Percentiles rank a stretch among this genome's conserved stretches.
These are phyloP conservation scores for Globisporangium acanthophoron DNA, from an alignment of 352 stramenopile species.

Conservation along the genomic window DNA sequence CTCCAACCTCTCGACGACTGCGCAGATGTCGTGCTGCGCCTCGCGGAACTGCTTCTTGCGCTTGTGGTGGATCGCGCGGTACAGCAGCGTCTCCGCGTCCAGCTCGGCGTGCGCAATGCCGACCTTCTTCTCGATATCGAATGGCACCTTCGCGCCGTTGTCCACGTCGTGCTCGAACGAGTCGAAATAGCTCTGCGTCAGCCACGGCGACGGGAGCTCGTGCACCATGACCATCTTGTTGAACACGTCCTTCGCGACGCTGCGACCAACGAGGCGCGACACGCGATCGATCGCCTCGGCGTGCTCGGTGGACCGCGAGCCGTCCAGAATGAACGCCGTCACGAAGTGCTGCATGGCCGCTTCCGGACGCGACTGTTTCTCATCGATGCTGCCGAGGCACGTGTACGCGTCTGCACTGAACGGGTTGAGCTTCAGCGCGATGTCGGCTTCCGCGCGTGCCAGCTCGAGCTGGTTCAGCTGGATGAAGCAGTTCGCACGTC, in stretches of 20 bases:
- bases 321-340: constrained; percentile 76
- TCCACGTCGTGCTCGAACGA: constrained; percentile 79
- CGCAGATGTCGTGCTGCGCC: constrained; percentile 42
- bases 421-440: constrained; percentile 54
- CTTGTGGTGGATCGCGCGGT: constrained; percentile 67
- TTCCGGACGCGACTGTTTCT: constrained; percentile 40
- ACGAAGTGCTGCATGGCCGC: constrained; percentile 82
- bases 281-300: constrained; percentile 72
- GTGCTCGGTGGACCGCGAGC: constrained; percentile 60
- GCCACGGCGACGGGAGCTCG: constrained; percentile 69
- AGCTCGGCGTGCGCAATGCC: constrained; percentile 28
- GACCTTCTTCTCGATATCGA: constrained; percentile 59
- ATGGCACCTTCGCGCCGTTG: constrained; percentile 43
- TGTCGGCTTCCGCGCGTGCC: constrained; percentile 34
- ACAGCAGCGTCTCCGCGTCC: constrained; percentile 45
- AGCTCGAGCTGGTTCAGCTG: constrained; percentile 37
- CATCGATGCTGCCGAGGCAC: constrained; percentile 58
- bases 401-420: constrained; percentile 69
- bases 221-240: constrained; percentile 63
- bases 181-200: constrained; percentile 84
- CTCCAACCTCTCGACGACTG: constrained; percentile 22
- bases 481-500: constrained; percentile 54
- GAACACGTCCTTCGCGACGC: constrained; percentile 65
- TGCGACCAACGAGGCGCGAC: constrained; percentile 54
- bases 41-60: constrained; percentile 43